A percentile compares a stretch with the other conserved stretches of the same genome.
These are phyloP conservation scores for Zasmidium angulare DNA, from an alignment of 2,329 filamentous ascomycete genomes.

Conservation along the genomic window DNA sequence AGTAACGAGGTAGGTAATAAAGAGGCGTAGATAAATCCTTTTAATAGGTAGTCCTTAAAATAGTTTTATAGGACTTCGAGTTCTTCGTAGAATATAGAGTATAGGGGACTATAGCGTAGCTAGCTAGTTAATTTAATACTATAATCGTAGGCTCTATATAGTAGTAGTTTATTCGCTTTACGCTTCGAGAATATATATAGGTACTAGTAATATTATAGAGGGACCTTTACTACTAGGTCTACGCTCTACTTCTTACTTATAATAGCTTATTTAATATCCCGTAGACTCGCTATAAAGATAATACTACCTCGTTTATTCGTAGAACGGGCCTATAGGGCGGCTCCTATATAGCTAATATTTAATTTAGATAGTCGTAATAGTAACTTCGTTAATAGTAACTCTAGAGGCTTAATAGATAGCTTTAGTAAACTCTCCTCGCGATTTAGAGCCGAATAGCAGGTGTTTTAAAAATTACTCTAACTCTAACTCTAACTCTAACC, in stretches of 20 bases:
- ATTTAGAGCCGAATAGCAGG: background rate
- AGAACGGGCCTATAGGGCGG: background rate
- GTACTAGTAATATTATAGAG: background rate
- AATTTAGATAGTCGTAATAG: too few species aligned
- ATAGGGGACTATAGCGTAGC: slow-evolving; percentile 2
- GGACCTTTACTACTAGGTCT: background rate
- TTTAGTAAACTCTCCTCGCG: background rate
- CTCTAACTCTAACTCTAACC: too few species aligned
- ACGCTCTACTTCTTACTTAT: background rate
- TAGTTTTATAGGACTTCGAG: slow-evolving; percentile 13
- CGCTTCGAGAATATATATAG: background rate
- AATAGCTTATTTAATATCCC: background rate
- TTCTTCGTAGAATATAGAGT: slow-evolving; percentile 1
- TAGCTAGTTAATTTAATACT: slow-evolving; percentile 4
- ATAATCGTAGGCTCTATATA: slow-evolving; percentile 1
- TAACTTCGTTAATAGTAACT: background rate
- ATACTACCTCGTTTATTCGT: background rate
- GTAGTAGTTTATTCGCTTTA: background rate
- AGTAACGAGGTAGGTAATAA: background rate
- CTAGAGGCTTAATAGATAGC: background rate
- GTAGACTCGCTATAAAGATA: background rate
- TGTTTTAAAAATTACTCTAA: background rate
- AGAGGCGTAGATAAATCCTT: slow-evolving; percentile 1
- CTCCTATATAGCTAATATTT: background rate
- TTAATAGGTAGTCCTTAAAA: slow-evolving; percentile 8